Percentiles rank a stretch among this genome's conserved stretches.
phyloP scores from a whole-genome alignment of 2,329 filamentous ascomycete genomes.

The Juglanconis oblonga region DNA sequence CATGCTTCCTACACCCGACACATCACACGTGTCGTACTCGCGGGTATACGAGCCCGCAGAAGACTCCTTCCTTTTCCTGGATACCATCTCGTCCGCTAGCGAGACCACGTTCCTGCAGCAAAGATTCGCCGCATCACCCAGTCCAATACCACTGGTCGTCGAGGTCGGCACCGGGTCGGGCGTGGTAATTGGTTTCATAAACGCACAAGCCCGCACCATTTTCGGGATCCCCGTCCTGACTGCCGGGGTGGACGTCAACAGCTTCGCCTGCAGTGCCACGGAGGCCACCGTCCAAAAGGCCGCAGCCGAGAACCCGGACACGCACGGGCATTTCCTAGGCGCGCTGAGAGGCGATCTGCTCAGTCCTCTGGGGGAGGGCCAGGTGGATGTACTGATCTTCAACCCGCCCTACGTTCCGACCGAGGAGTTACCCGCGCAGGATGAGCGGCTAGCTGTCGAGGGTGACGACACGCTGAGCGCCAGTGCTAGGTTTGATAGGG shows the following conservation, averaged over 20 bases:
- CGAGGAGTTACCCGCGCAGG: slow-evolving; percentile 62
- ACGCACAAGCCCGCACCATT: slow-evolving; percentile 69
- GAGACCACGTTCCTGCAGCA: slow-evolving; percentile 67
- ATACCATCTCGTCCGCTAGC: slow-evolving; percentile 73
- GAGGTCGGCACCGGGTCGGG: slow-evolving; percentile 92
- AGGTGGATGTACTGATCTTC: slow-evolving; percentile 85
- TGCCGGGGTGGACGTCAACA: slow-evolving; percentile 80
- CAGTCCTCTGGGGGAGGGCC: slow-evolving; percentile 52
- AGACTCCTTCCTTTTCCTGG: slow-evolving; percentile 90
- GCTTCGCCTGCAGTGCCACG: slow-evolving; percentile 77
- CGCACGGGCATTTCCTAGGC: slow-evolving; percentile 56
- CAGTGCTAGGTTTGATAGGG: slow-evolving; percentile 62
- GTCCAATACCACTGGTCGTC: slow-evolving; percentile 62
- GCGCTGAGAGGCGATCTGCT: slow-evolving; percentile 70
- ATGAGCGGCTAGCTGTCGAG: slow-evolving; percentile 25
- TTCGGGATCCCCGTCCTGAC: slow-evolving; percentile 72
- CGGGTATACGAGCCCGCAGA: slow-evolving; percentile 93
- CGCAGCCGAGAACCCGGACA: slow-evolving; percentile 29
- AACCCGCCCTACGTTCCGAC: slow-evolving; percentile 98
- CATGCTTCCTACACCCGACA: slow-evolving; percentile 93
- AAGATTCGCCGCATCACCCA: slow-evolving; percentile 48
- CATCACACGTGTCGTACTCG: slow-evolving; percentile 84
- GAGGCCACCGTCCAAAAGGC: slow-evolving; percentile 61
- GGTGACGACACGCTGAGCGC: slow-evolving; percentile 25
- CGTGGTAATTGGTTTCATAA: slow-evolving; percentile 85